phyloP scores from a whole-genome alignment of 306 rosid genomes.

The Astragalus glycyphyllos region DNA sequence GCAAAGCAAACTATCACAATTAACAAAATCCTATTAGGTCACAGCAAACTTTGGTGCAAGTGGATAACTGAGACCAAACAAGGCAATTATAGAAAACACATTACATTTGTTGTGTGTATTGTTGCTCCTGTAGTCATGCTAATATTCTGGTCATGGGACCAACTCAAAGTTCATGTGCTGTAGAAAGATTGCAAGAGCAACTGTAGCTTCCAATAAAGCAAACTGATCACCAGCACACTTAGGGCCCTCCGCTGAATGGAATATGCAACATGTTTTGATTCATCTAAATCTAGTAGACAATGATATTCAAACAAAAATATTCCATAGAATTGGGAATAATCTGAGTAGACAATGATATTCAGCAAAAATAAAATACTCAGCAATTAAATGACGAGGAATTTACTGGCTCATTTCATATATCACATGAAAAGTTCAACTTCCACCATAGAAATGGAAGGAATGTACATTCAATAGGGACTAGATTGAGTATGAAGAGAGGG shows the following conservation, averaged over 20 bases:
- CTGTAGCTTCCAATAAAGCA: constrained; percentile 83
- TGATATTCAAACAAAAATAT: constrained; percentile 1
- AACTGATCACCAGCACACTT: constrained; percentile 98
- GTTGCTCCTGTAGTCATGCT: constrained; percentile 97
- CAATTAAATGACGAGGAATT: too few species aligned
- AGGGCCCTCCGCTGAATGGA: constrained; percentile 94
- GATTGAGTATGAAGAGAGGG: too few species aligned
- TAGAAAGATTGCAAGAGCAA: constrained; percentile 80
- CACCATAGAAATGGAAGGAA: too few species aligned
- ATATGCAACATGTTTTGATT: constrained; percentile 59
- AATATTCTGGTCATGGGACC: constrained; percentile 83
- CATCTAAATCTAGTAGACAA: constrained; percentile 32
- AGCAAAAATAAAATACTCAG: too few species aligned
- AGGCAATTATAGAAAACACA: constrained; percentile 12
- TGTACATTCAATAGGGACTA: too few species aligned
- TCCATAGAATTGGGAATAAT: too few species aligned
- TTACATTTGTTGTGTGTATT: constrained; percentile 92
- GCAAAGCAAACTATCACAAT: too few species aligned
- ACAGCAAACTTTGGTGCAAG: constrained; percentile 7
- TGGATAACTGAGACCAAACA: constrained; percentile 14
- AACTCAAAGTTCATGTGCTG: constrained; percentile 81
- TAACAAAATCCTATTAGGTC: too few species aligned
- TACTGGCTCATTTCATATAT: too few species aligned
- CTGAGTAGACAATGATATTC: too few species aligned
- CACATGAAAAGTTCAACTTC: too few species aligned